phyloP scores from a whole-genome alignment of 2,329 filamentous ascomycete species.

The Botrytis tulipae region DNA sequence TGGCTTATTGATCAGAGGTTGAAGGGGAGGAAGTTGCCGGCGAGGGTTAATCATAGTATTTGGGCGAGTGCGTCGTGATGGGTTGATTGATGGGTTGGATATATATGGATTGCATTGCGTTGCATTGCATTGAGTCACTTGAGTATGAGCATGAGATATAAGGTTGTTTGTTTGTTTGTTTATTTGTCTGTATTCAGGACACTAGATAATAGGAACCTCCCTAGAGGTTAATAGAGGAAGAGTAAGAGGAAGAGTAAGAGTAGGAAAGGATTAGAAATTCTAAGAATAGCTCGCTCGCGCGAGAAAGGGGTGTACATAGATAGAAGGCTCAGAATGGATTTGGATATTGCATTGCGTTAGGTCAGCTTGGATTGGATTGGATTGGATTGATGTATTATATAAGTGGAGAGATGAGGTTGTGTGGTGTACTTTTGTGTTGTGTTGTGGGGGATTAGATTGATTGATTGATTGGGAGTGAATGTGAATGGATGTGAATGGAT shows the following conservation, averaged over 20 bases:
- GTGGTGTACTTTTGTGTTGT: neutral
- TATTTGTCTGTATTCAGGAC: neutral
- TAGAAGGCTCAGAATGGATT: neutral
- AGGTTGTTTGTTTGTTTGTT: neutral
- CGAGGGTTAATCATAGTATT: conserved; percentile 68
- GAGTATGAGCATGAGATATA: neutral
- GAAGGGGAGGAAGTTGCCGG: conserved; percentile 74
- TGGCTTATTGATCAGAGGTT: conserved; percentile 81
- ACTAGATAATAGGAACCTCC: neutral
- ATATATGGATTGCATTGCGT: neutral
- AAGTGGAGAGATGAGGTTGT: neutral
- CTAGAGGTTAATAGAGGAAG: neutral
- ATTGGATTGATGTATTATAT: neutral
- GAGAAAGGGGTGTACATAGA: neutral
- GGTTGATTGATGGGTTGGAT: conserved; percentile 32
- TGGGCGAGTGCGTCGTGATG: conserved; percentile 64
- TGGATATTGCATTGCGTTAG: neutral
- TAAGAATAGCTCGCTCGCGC: neutral
- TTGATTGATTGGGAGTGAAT: neutral
- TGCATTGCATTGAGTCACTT: neutral
- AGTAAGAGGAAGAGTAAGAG: neutral
- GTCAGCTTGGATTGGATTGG: neutral
- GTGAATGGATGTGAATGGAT: too few relatives aligned
- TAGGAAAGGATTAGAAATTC: neutral
- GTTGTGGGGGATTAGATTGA: neutral